These are phyloP conservation scores for Aspergillus panamensis DNA, from an alignment of 495 filamentous ascomycete species.

Conservation along the genomic window DNA sequence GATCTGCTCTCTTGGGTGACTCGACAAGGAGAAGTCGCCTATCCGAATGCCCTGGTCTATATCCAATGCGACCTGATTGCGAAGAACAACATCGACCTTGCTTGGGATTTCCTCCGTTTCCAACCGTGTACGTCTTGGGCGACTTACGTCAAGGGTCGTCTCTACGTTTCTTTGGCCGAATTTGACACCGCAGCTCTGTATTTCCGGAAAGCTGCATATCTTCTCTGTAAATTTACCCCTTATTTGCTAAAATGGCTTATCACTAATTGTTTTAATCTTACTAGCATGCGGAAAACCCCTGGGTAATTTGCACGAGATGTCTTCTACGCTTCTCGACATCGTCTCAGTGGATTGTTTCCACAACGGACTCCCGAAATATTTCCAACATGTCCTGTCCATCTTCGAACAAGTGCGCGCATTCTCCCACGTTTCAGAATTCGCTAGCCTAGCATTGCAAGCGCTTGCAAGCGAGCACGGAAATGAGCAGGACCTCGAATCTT, in stretches of 20 bases:
- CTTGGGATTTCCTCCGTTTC: conserved; percentile 71
- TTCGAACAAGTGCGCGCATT: conserved; percentile 74
- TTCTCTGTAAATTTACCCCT: conserved; percentile 61
- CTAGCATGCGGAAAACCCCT: conserved; percentile 43
- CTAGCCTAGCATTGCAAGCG: conserved; percentile 72
- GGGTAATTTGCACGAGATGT: conserved; percentile 48
- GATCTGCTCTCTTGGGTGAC: conserved; percentile 51
- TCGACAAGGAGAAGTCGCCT: conserved; percentile 42
- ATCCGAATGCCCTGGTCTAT: conserved; percentile 46
- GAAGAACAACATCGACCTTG: conserved; percentile 66
- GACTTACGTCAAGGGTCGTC: conserved; percentile 80
- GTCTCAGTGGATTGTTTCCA: conserved; percentile 69
- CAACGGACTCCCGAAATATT: conserved; percentile 76
- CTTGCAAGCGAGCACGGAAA: conserved; percentile 39
- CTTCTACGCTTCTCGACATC: conserved; percentile 63
- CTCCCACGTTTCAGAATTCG: conserved; percentile 80
- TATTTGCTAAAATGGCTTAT: neutral
- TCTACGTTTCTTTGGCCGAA: conserved; percentile 69
- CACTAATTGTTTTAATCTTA: conserved; percentile 5
- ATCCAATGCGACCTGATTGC: conserved; percentile 71
- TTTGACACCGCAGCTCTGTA: conserved; percentile 66
- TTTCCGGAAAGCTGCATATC: conserved; percentile 80
- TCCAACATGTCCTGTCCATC: conserved; percentile 76
- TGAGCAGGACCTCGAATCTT: conserved; percentile 41
- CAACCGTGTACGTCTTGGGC: conserved; percentile 65